Base-by-base conservation (phyloP, 108 stramenopile genomes). In the Nannochloropsis salina region DNA sequence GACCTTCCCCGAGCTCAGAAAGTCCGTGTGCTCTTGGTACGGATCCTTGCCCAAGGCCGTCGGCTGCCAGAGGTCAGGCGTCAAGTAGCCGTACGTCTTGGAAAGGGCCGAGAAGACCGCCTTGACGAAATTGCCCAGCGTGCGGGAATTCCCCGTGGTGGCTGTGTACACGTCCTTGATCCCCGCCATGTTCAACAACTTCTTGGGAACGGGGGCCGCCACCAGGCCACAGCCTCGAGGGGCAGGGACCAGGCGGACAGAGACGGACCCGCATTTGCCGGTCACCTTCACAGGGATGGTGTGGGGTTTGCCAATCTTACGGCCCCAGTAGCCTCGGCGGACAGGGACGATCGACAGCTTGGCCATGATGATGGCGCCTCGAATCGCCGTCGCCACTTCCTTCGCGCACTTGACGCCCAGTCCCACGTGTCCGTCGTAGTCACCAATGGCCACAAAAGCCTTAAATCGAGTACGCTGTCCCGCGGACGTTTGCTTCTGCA, bases 391-490 rank as follows among this genome's bases (percentile, higher is more conserved):
- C 87, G 99, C 98, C 45, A 99, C 99, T 92, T 99, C 99, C 81
- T 95, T 93, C 80, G 96, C 93, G 92, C 96, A 97, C 96, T 99
- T 99, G 84, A 97, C 97, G 80, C 99, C 99, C 22, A 99, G 95
- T 79, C 99, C 99, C 89, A 99, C 95, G 95, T 99, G 99, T 87
- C 99, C 99, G 85, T 91, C 86, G 90, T 84, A 86, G 86, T 99
- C 99, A 44, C 99, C 99, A 42, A 99, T 94, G 84, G 99, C 99
- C 20, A 99, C 97, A 91, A 98, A 99, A 80, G 98, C 97, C 97
- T 99, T 99, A 95, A 99, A 99, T 41, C 99, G 94, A 79, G 99
- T 99, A 84, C 98, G 94, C 94, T 99, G 99, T 93, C 99, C 99
- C 83, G 99, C 99, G 40, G 96, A 95, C 82, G 96, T 96, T 92